Base-by-base conservation (phyloP, 139 green algal genomes). In the Chlorella sorokiniana region DNA sequence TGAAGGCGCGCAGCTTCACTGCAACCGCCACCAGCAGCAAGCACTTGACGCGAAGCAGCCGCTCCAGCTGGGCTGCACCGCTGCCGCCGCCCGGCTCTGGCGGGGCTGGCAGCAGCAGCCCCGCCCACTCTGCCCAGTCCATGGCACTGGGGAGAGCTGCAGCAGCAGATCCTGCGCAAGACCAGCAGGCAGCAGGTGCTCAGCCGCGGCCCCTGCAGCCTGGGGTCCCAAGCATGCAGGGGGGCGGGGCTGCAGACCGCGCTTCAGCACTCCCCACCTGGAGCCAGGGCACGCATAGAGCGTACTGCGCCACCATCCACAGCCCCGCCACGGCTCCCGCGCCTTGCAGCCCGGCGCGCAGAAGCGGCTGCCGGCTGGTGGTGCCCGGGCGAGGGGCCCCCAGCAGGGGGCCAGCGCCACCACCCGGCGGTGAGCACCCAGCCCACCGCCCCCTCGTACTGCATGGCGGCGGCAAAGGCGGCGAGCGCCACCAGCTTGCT, bases 231-330 rank as follows among this genome's bases (percentile, higher is more conserved):
- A n/a, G n/a, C n/a, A n/a, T n/a, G n/a, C n/a, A n/a, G n/a, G n/a
- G n/a, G n/a, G n/a, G n/a, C n/a, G n/a, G n/a, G n/a, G n/a, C n/a
- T n/a, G n/a, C n/a, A n/a, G n/a, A n/a, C n/a, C n/a, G n/a, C n/a
- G n/a, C n/a, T n/a, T n/a, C n/a, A n/a, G n/a, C n/a, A n/a, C n/a
- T n/a, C n/a, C 81, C 5, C 52, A 76, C 65, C 71, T 62, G 62
- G 23, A 84, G 20, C 31, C 48, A 77, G 1, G 48, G 33, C 33
- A 84, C 61, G 8, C 84, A 61, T 51, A 88, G 45, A 1, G 77
- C 62, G 42, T 89, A 90, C 77, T 90, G 87, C 7, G 69, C 42
- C 41, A 91, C 29, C 69, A 90, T 81, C 86, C 86, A 90, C 9
- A 40, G 41, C 1, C 52, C 69, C 7, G 78, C 81, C 29, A 88